Evolutionary conservation across 2,329 filamentous ascomycete genomes (phyloP), one percentile per base, ranked within the genome.

Genomic region (Bipolaris sorokiniana): DNA sequence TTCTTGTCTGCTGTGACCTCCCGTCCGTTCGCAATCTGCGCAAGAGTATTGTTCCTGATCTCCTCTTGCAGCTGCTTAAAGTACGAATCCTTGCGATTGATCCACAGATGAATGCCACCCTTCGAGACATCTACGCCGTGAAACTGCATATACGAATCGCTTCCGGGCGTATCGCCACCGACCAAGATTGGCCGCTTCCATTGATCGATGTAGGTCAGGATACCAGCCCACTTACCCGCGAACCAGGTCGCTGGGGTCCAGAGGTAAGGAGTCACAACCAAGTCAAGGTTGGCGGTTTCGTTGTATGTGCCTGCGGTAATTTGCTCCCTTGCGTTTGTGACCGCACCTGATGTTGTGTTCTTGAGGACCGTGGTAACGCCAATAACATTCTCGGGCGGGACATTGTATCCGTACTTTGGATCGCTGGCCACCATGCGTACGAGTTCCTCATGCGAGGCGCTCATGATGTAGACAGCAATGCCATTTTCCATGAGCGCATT

Each of bases 161-260:
- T 69, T 26, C 70, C 69, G 11, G 70, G 70, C 22, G 69, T 73
- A 34, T 73, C 69, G 18, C 70, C 70, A 13, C 60, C 69, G 7
- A 62, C 70, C 13, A 73, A 42, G 3, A 72, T 50, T 2, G 70
- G 70, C n/a, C 68, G 62, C 48, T 71, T 71, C 70, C 70, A 73
- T 18, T 66, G 50, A 45, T 70, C 67, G 22, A 73, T 70, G 40
- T 73, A 73, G 13, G 68, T 72, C 26, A 73, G 44, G 13, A 71
- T 65, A 11, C 68, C 70, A 20, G 68, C 69, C 70, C 70, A 73
- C 49, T 71, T 73, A 0, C 70, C 70, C 3, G 70, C 60, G 45
- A 66, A 73, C 69, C 70, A 73, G 4, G 70, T 73, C 0, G 70
- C 68, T 7, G 70, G 69, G 6, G 69, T 73, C 66, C 67, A 73